phyloP scores from a whole-genome alignment of 2,329 filamentous ascomycete genomes.

The Nannizzia gypsea region DNA sequence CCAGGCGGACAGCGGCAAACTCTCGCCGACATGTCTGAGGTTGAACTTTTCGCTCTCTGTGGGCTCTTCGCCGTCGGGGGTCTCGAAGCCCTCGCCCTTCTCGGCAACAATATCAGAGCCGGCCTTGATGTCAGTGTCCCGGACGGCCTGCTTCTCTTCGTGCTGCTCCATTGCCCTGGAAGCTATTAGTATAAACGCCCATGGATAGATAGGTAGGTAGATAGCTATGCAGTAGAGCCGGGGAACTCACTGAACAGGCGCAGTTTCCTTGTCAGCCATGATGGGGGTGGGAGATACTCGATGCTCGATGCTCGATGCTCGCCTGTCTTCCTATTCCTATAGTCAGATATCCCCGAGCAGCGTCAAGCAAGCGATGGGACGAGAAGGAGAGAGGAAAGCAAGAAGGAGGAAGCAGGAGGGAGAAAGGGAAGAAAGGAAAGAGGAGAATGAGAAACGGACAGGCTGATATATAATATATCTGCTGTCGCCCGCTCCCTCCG shows the following conservation, averaged over 20 bases:
- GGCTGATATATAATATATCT: background rate
- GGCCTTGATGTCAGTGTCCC: background rate
- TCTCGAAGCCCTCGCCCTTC: conserved; percentile 11
- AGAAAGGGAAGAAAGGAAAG: background rate
- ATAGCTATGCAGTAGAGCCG: too few relatives aligned
- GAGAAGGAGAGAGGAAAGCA: background rate
- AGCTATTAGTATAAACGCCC: background rate
- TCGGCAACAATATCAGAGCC: background rate
- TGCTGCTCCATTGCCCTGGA: background rate
- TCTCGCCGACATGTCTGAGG: conserved; percentile 44
- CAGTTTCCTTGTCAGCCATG: conserved; percentile 11
- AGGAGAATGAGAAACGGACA: background rate
- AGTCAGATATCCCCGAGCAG: background rate
- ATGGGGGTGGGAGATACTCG: background rate
- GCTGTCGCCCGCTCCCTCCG: background rate
- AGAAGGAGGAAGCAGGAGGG: background rate
- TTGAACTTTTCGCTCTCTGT: conserved; percentile 41
- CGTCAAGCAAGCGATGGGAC: background rate
- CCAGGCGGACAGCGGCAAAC: conserved; percentile 44
- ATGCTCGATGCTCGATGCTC: background rate
- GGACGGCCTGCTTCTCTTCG: conserved; percentile 3
- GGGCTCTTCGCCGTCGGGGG: conserved; percentile 42
- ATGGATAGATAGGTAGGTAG: too few relatives aligned
- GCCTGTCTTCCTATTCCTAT: too few relatives aligned
- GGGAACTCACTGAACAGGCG: conserved; percentile 8